Base-by-base conservation (phyloP, 2,329 filamentous ascomycete species). In the Chlorencoelia australis region DNA sequence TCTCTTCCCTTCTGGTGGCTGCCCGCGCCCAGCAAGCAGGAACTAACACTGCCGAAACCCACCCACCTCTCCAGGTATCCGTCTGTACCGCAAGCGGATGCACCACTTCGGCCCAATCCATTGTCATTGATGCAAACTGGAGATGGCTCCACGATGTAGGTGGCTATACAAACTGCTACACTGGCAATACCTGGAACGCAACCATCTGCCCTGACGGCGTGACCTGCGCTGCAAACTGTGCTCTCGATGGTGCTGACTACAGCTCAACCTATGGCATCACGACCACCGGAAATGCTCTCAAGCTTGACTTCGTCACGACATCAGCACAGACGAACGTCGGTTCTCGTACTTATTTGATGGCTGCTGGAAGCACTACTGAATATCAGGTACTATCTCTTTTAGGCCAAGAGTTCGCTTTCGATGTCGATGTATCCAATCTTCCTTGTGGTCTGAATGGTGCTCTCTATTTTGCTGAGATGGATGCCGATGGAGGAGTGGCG, bases 391-490 rank as follows among this genome's bases (percentile, higher is more conserved):
- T 83, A 60, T 66, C 75, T 44, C 65, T 82, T 42, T 64, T 75
- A 39, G 72, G 71, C 59, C 70, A 79, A 54, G 79, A 85, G 58
- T 78, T 85, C 61, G 77, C 76, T 39, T 82, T 84, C 44, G 78
- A 82, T 39, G 79, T 83, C 25, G 80, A 85, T 55, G 73, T 82
- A 27, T 82, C 77, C 27, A 70, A 71, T 48, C 64, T 82, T 19
- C 71, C 73, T 43, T 85, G 81, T 53, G 80, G 80, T 45, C 61
- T 85, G 41, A 84, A 86, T 60, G 79, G 79, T 39, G 79, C 79
- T 30, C 63, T 84, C 25, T 84, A 84, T 62, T 68, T 81, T 35
- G 62, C 71, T 15, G 63, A 71, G 52, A 82, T 82, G 77, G 67
- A 73, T 17, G 62, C 65, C 4, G 72, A 79, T 46, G 79, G 80